Base-by-base conservation (phyloP, 768 basidiomycete species). In the Pisolithus microcarpus region DNA sequence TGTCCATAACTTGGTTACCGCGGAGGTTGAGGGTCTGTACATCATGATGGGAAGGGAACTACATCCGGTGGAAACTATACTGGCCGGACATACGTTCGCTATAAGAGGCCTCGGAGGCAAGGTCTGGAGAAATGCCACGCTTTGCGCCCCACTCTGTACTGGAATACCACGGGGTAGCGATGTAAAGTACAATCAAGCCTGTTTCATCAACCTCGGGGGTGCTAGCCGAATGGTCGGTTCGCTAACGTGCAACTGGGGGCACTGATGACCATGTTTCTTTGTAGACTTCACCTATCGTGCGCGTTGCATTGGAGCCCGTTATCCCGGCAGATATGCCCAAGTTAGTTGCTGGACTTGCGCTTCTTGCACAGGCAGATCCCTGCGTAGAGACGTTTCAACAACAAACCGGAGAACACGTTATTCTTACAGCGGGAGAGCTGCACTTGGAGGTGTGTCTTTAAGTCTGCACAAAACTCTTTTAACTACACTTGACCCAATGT, bases 41-140 rank as follows among this genome's bases (percentile, higher is more conserved):
- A 79, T 87, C 45, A 97, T 99, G 91, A 98, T 99, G 96, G 96
- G 96, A 3, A 73, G 91, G 39, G 94, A 97, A 62, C 75, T 99
- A n/a, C 82, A 90, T 0, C 75, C 84, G 0, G 90, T 95, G 3
- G 75, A 87, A 19, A 75, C 73, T 53, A 93, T 98, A 1, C 78
- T 78, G 28, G 93, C 96, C 1, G 96, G 96, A 7, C 94, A 95
- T 62, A 88, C 94, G 5, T 98, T 97, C 56, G 96, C 94, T 2
- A 82, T 97, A 55, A 84, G 75, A 56, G 95, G 96, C 0, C 67
- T 98, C 50, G 90, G 89, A 60, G 90, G 92, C 1, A 87, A 83
- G 58, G 91, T 98, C 2, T 87, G 87, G 78, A 75, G 95, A 52
- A 92, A 81, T 60, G 93, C 89, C 1, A 98, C 96, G 0, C 68